A percentile compares a stretch with the other conserved stretches of the same genome.
Evolutionary conservation across 83 land plant species (phyloP).

Genomic region (Picea engelmannii): DNA sequence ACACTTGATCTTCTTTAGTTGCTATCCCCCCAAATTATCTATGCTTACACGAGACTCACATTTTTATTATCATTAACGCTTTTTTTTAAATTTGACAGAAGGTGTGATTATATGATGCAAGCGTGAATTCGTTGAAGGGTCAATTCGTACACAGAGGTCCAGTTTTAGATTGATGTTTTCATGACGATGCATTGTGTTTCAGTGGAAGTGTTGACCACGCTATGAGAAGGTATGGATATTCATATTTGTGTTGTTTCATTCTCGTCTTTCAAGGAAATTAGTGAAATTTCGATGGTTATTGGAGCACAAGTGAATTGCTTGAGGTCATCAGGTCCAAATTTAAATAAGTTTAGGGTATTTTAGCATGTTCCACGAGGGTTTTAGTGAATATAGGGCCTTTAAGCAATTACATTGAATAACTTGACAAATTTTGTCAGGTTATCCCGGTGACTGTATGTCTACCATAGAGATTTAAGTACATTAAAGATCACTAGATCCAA

Average conservation of each 20-base stretch:
- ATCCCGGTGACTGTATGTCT: too few relatives aligned
- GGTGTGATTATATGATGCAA: slow-evolving; percentile 93
- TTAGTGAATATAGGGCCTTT: too few relatives aligned
- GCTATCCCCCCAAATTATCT: not conserved
- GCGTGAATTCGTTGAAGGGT: slow-evolving; percentile 81
- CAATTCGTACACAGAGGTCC: slow-evolving; percentile 89
- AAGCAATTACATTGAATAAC: too few relatives aligned
- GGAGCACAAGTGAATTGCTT: not conserved
- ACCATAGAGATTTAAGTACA: too few relatives aligned
- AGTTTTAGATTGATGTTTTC: slow-evolving; percentile 98
- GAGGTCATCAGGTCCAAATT: not conserved
- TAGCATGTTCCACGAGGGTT: too few relatives aligned
- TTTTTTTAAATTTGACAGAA: slow-evolving; percentile 38
- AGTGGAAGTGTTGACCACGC: slow-evolving; percentile 82
- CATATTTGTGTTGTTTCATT: not conserved
- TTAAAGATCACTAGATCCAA: not conserved
- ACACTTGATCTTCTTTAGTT: not conserved
- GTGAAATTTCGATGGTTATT: not conserved
- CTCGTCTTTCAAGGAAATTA: not conserved
- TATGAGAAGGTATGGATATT: slow-evolving; percentile 67
- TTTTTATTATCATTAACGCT: too few relatives aligned
- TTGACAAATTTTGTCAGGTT: too few relatives aligned
- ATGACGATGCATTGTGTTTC: slow-evolving; percentile 95
- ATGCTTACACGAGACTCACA: too few relatives aligned
- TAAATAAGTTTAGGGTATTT: too few relatives aligned